A percentile compares a stretch with the other conserved stretches of the same genome.
These are phyloP conservation scores for Bipolaris oryzae DNA, from an alignment of 2,329 filamentous ascomycete genomes.

Conservation along the genomic window DNA sequence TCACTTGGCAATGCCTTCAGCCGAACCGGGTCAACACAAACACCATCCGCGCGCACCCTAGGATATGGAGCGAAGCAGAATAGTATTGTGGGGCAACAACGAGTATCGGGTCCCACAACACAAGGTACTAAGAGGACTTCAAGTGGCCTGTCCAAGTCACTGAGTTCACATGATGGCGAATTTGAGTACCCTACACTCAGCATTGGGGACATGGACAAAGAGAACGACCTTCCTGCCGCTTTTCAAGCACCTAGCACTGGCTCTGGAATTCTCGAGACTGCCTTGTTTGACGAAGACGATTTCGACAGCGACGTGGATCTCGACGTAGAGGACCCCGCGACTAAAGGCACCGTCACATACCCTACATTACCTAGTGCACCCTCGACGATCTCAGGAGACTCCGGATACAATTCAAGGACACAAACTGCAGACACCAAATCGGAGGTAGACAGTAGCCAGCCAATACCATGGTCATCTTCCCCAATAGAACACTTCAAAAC, in stretches of 20 bases:
- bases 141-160: constrained; percentile 54
- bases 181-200: constrained; percentile 40
- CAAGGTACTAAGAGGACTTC: constrained; percentile 54
- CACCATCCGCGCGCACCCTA: constrained; percentile 37
- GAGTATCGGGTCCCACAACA: constrained; percentile 16
- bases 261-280: constrained; percentile 29
- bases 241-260: constrained; percentile 25
- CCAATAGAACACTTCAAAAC: constrained; percentile 55
- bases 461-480: constrained; percentile 76
- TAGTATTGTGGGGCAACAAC: constrained; percentile 20
- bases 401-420: constrained; percentile 36
- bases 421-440: constrained; percentile 24
- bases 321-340: constrained; percentile 67
- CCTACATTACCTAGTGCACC: constrained; percentile 44
- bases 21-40: constrained; percentile 43
- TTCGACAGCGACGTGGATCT: constrained; percentile 84
- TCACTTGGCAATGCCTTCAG: constrained; percentile 49
- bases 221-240: constrained; percentile 26
- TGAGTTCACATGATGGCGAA: constrained; percentile 44
- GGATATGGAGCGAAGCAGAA: constrained; percentile 44
- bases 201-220: constrained; percentile 35
- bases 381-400: constrained; percentile 45
- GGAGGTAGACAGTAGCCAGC: constrained; percentile 57
- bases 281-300: constrained; percentile 74
- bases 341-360: constrained; percentile 52